Evolutionary conservation across 1,284 basidiomycete genomes (phyloP).

Genomic region (Sphagnurus paluster): DNA sequence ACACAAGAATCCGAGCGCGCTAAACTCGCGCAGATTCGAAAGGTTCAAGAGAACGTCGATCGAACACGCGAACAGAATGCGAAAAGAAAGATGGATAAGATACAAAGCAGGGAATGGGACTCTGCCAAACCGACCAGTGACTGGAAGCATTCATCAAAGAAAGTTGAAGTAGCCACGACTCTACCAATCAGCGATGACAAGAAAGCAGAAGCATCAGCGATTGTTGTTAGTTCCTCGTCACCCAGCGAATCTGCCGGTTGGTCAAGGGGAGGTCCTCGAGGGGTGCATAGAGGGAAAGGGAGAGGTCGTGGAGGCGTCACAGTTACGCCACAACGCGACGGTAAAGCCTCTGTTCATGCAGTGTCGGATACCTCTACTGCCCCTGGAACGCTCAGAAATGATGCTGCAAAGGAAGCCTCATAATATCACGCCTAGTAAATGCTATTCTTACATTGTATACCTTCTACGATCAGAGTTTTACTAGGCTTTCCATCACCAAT

Average conservation of each 20-base stretch:
- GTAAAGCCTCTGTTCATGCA: constrained; percentile 10
- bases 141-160: constrained; percentile 32
- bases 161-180: constrained; percentile 7
- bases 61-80: constrained; percentile 74
- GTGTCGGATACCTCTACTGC: constrained; percentile 8
- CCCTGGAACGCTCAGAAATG: constrained; percentile 4
- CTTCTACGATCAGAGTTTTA: constrained; percentile 11
- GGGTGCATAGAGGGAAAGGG: constrained; percentile 32
- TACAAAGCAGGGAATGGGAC: constrained; percentile 79
- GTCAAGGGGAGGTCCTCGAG: constrained; percentile 29
- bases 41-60: constrained; percentile 66
- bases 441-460: constrained; percentile 9
- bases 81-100: constrained; percentile 75
- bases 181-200: constrained; percentile 11
- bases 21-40: constrained; percentile 55
- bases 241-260: constrained; percentile 20
- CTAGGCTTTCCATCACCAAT: too few species aligned
- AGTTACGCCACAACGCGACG: constrained; percentile 13
- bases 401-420: constrained; percentile 6
- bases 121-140: constrained; percentile 61
- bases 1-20: constrained; percentile 60
- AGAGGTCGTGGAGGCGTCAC: constrained; percentile 34
- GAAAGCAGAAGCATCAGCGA: not conserved
- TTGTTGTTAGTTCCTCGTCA: constrained; percentile 8
- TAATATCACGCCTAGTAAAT: constrained; percentile 1